Percentiles rank a stretch among this genome's conserved stretches.
Conservation (phyloP, 2,329 filamentous ascomycete genomes). For the Sporothrix pallida region DNA sequence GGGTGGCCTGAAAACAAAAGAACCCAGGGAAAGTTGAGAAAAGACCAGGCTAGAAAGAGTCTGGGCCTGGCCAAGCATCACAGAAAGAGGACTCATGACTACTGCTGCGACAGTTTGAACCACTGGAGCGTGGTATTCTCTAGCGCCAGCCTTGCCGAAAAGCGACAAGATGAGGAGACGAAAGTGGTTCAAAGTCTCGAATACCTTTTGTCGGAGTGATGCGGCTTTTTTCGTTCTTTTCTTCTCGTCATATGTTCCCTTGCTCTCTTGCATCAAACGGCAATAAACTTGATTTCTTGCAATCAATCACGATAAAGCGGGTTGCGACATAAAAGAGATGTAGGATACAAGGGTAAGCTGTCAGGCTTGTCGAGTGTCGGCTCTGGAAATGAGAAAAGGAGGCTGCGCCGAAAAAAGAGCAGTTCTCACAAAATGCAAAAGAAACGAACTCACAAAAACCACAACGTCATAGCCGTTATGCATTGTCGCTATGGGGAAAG, state of each 20-base stretch:
- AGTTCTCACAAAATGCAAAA: neutral
- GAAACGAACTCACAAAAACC: neutral
- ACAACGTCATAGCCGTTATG: constrained; percentile 23
- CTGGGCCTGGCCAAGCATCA: neutral
- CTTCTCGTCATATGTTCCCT: neutral
- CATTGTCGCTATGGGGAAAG: constrained; percentile 17
- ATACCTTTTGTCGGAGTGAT: neutral
- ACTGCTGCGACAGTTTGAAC: neutral
- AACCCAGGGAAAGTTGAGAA: no score
- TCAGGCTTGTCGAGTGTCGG: constrained; percentile 5
- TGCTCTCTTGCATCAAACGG: neutral
- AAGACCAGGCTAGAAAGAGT: neutral
- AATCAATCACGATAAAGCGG: neutral
- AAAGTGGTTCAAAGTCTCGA: neutral
- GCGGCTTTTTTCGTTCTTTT: neutral
- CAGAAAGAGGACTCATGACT: neutral
- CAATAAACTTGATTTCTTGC: neutral
- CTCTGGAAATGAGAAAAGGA: neutral
- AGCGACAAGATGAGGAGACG: neutral
- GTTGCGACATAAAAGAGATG: neutral
- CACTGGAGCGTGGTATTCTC: constrained; percentile 9
- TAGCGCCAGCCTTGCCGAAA: neutral
- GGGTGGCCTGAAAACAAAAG: no score
- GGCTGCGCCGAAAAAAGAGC: neutral
- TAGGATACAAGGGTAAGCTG: neutral